Base-by-base conservation (phyloP, 139 green algal genomes). In the Chlamydomonas asymmetrica region DNA sequence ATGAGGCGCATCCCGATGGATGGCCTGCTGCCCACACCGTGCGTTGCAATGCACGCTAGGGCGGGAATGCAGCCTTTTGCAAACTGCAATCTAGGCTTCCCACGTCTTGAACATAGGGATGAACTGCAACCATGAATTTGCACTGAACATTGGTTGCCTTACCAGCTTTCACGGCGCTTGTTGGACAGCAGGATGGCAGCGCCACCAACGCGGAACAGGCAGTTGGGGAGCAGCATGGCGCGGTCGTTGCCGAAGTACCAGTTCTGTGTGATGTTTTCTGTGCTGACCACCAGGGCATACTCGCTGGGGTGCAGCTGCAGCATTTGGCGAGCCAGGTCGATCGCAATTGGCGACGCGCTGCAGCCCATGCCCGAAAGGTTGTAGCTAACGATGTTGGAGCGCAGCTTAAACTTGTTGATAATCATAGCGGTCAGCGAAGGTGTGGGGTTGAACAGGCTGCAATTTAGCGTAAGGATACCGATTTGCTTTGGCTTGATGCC, bases 251-350 rank as follows among this genome's bases (percentile, higher is more conserved):
- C 94, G 63, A 90, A 90, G 85, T 98, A 92, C 89, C 92, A 98
- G 84, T 98, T 97, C 64, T 80, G 63, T 2, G 95, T 99, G 84
- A 99, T 98, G 88, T 99, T 99, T 88, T 99, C 95, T 0, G 96
- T 99, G 57, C 78, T 92, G 4, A 99, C 85, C 5, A 99, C 96
- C 37, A 99, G 81, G 9, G 89, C 89, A 45, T 88, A 90, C 20
- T 84, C 84, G 74, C 84, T 87, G 43, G 91, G 88, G 78, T 91
- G 85, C 60, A 94, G 85, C 89, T 94, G 89, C 74, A 98, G 90
- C 79, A 98, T 90, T 88, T 98, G 90, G 56, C 84, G 72, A 0
- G 95, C 95, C 45, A 99, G 84, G 63, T 94, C 88, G 71, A 99
- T 86, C 25, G 92, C 66, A 39, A 89, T 83, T 61, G 82, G 80